Percentiles rank a stretch among this genome's conserved stretches.
These are phyloP conservation scores for Globisporangium alternatum DNA, from an alignment of 352 stramenopile species.

Conservation along the genomic window DNA sequence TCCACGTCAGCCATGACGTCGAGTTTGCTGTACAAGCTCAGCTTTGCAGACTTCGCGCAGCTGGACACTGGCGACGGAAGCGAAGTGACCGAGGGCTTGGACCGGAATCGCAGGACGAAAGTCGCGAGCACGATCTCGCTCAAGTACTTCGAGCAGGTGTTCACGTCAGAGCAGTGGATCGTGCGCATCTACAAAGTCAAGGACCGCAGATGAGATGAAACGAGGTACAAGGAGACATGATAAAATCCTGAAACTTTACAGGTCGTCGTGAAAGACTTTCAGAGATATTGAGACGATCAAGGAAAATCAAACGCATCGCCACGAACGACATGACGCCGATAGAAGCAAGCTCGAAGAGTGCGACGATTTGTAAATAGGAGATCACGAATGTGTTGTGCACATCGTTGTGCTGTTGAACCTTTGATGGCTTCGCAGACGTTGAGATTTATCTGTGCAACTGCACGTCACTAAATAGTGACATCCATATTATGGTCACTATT, in stretches of 20 bases:
- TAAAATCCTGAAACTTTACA: neutral
- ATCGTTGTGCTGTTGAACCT: too few relatives aligned
- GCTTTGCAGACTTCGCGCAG: slow-evolving; percentile 75
- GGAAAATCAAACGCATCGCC: neutral
- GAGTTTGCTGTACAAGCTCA: slow-evolving; percentile 93
- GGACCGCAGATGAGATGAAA: neutral
- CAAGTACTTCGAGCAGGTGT: slow-evolving; percentile 88
- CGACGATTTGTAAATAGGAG: too few relatives aligned
- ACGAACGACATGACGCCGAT: neutral
- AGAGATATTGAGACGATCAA: neutral
- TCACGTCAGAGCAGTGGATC: slow-evolving; percentile 92
- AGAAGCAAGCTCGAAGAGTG: too few relatives aligned
- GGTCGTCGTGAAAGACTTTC: neutral
- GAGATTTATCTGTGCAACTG: too few relatives aligned
- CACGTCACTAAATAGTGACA: too few relatives aligned
- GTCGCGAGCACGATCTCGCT: slow-evolving; percentile 70
- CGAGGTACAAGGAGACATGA: neutral
- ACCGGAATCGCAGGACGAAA: slow-evolving; percentile 60
- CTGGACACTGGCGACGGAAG: slow-evolving; percentile 28
- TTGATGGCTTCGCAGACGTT: too few relatives aligned
- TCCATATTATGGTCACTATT: too few relatives aligned
- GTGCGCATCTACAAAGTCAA: slow-evolving; percentile 90
- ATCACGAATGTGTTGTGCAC: too few relatives aligned
- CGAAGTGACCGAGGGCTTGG: slow-evolving; percentile 46
- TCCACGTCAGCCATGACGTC: slow-evolving; percentile 76